A percentile compares a stretch with the other conserved stretches of the same genome.
These are phyloP conservation scores for Hypoxylon trugodes DNA, from an alignment of 495 filamentous ascomycete species.

Conservation along the genomic window DNA sequence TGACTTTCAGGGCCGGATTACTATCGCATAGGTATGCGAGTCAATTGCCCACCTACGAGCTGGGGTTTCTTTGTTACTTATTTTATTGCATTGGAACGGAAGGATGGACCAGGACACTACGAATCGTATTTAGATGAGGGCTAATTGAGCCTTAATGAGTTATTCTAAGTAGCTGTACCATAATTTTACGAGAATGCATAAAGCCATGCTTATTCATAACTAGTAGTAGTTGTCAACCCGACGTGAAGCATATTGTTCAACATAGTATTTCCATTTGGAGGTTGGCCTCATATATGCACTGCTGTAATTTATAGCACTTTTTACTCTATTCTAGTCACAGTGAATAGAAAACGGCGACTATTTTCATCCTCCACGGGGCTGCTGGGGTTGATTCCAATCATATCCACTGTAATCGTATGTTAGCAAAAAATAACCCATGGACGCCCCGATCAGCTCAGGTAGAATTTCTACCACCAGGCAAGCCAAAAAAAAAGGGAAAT, in stretches of 20 bases:
- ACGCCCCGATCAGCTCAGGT: too few relatives aligned
- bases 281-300: background rate
- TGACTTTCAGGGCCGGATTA: background rate
- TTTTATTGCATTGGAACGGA: background rate
- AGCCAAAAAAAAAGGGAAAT: too few relatives aligned
- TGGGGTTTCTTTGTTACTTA: background rate
- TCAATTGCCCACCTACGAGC: background rate
- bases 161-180: background rate
- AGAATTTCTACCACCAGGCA: too few relatives aligned
- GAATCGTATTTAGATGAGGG: background rate
- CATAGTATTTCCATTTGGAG: background rate
- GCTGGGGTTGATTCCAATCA: conserved; percentile 31
- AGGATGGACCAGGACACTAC: background rate
- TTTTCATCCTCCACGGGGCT: conserved; percentile 12
- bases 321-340: conserved; percentile 23
- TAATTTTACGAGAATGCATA: background rate
- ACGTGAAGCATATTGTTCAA: too few relatives aligned
- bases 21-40: background rate
- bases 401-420: too few relatives aligned
- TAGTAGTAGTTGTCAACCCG: too few relatives aligned
- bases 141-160: background rate
- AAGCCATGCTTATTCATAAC: background rate
- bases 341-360: conserved; percentile 24
- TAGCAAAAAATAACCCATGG: too few relatives aligned
- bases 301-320: too few relatives aligned